Base-by-base conservation (phyloP, 495 filamentous ascomycete genomes). In the Parathielavia hyrcaniae region DNA sequence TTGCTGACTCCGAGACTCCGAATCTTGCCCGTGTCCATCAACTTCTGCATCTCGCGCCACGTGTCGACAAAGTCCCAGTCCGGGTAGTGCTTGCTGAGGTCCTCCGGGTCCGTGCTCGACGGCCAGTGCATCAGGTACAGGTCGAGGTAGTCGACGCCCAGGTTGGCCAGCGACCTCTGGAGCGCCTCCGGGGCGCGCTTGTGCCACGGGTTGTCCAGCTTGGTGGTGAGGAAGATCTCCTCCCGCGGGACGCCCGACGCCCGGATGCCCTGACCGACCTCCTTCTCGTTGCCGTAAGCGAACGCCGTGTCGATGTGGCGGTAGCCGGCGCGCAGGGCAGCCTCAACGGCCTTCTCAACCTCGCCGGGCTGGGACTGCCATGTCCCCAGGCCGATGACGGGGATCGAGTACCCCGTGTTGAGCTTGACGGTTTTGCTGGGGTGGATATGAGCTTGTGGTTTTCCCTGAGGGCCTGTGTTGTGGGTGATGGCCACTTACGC, bases 91-190 rank as follows among this genome's bases (percentile, higher is more conserved):
- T 75, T 72, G 61, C 63, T 71, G 16, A 54, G 34, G 47, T 79
- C 67, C 26, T 73, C 67, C 13, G 76, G 71, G 22, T 75, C 69
- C 30, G 73, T 75, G 34, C 74, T 77, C 50, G 63, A 75, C 9
- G 90, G 90, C 89, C 89, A 95, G 73, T 95, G 89, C 73, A 93
- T 83, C 19, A 95, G 82, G 72, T 87, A 95, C 26, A 95, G 77
- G 64, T 96, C 89, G 53, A 96, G 82, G 62, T 95, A 95, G 66
- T 86, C 83, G 19, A 81, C 73, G 11, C 81, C 85, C 20, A 96
- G 78, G 63, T 77, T 79, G 73, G 85, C 82, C 53, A 95, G 78
- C 5, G 84, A 88, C 32, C 71, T 75, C 35, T 82, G 78, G 61
- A 95, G 82, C 41, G 84, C 89, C 68, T 88, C 82, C 43, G 83